Evolutionary conservation across 2,329 filamentous ascomycete species (phyloP).

Genomic region (Diaporthe citriasiana): DNA sequence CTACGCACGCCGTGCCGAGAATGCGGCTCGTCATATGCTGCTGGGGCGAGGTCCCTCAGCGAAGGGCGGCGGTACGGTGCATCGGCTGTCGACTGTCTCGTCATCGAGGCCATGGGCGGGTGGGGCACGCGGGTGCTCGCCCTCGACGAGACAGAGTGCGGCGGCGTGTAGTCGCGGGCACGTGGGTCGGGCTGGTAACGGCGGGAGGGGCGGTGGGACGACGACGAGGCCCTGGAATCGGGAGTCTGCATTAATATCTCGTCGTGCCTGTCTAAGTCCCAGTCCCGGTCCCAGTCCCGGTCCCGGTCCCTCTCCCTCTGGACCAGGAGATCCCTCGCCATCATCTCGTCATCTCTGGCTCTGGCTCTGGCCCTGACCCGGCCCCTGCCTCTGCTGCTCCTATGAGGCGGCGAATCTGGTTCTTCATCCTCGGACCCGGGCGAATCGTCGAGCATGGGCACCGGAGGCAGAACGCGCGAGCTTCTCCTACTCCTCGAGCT

Average conservation of each 20-base stretch:
- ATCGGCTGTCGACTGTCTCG: conserved; percentile 44
- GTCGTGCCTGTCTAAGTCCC: conserved; percentile 34
- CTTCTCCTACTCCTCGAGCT: conserved; percentile 47
- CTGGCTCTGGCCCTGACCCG: conserved; percentile 45
- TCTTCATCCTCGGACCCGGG: conserved; percentile 45
- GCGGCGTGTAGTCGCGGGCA: conserved; percentile 38
- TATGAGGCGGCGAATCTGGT: conserved; percentile 49
- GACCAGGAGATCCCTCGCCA: not conserved
- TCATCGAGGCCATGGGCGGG: conserved; percentile 49
- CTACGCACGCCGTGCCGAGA: conserved; percentile 50
- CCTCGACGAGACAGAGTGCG: conserved; percentile 45
- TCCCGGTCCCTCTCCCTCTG: conserved; percentile 27
- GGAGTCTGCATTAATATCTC: conserved; percentile 39
- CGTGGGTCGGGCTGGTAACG: conserved; percentile 35
- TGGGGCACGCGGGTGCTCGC: conserved; percentile 51
- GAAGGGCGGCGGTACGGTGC: conserved; percentile 45
- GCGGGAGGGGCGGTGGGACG: conserved; percentile 37
- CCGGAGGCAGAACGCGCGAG: conserved; percentile 45
- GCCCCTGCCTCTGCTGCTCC: conserved; percentile 48
- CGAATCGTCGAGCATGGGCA: conserved; percentile 51
- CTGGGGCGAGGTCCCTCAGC: conserved; percentile 7
- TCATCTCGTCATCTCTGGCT: conserved; percentile 4
- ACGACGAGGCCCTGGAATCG: conserved; percentile 41
- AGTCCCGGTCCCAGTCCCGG: conserved; percentile 30
- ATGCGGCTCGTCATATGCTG: conserved; percentile 47